Evolutionary conservation across 2,329 filamentous ascomycete genomes (phyloP), one percentile per base, ranked within the genome.

Genomic region (Periglandula ipomoeae): DNA sequence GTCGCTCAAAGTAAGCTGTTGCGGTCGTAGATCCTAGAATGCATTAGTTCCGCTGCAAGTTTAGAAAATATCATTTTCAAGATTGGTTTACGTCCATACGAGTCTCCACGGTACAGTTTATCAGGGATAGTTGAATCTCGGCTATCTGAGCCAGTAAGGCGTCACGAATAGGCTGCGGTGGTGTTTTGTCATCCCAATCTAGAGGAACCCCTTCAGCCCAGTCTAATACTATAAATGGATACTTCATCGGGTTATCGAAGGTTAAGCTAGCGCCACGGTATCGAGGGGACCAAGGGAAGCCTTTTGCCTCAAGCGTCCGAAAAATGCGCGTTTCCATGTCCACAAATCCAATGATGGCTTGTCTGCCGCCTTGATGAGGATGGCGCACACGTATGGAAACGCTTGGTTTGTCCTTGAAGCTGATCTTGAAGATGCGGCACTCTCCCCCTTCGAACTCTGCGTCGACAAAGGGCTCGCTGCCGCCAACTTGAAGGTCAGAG

Each of bases 341-440:
- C 19, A 48, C 32, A n/a, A 27, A 24, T 19, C 20, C 32, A 11
- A 46, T 24, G 1, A 17, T 46, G 20, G n/a, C 34, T 10, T 46
- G 6, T 6, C 15, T n/a, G 24, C 44, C 39, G 13, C 23, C 17
- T 5, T 38, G 5, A 17, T 9, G 35, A 11, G 38, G 17, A 27
- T 43, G 46, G 13, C 3, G 26, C 20, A 48, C 32, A 15, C 46
- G 46, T 11, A 48, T 27, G 4, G 46, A n/a, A 24, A 48, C 11
- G 27, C 46, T 48, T 20, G 38, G 17, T 10, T 27, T 11, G 3
- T 48, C 39, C 13, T 22, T 38, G 23, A 44, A 43, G 40, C 46
- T 43, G 11, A 48, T 4, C 15, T 48, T 48, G 39, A 43, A 44
- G 39, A 48, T 19, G n/a, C 22, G 39, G 27, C 46, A 48, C 46